Conservation (phyloP, 2,329 filamentous ascomycete genomes). For the Botryotinia narcissicola region DNA sequence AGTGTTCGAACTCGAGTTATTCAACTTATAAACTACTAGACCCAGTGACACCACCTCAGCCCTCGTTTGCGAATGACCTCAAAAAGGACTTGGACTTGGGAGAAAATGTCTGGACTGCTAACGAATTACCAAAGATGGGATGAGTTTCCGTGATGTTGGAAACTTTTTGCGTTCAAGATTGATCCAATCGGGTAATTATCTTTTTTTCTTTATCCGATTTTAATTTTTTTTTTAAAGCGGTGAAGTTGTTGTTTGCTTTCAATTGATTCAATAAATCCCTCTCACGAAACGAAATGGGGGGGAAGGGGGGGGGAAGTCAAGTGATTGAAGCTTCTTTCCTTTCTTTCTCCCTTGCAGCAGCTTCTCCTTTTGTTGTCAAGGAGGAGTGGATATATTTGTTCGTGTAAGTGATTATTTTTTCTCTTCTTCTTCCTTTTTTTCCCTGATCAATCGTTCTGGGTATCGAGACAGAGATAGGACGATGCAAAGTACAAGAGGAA, state of each 20-base stretch:
- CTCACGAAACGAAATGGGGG: background rate
- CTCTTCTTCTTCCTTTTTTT: background rate
- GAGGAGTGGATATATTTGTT: background rate
- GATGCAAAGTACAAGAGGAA: background rate
- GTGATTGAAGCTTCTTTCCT: slow-evolving; percentile 10
- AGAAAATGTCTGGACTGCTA: background rate
- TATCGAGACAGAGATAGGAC: slow-evolving; percentile 5
- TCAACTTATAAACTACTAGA: background rate
- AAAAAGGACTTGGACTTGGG: background rate
- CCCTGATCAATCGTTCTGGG: background rate
- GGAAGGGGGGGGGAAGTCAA: background rate
- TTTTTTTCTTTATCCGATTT: slow-evolving; percentile 5
- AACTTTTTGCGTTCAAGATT: background rate
- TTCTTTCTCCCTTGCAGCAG: slow-evolving; percentile 7
- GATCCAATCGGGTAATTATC: slow-evolving; percentile 9
- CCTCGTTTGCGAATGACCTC: slow-evolving; percentile 12
- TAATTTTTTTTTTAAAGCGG: slow-evolving; percentile 9
- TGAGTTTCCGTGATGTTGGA: slow-evolving; percentile 3
- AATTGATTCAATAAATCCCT: background rate
- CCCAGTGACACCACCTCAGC: background rate
- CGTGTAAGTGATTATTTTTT: background rate
- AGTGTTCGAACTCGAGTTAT: background rate
- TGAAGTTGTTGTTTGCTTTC: background rate
- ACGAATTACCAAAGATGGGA: slow-evolving; percentile 8
- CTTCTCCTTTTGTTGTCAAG: background rate